These are phyloP conservation scores for Quaeritorhiza haematococci DNA, from an alignment of 371 early-diverging fungal species.

Conservation along the genomic window DNA sequence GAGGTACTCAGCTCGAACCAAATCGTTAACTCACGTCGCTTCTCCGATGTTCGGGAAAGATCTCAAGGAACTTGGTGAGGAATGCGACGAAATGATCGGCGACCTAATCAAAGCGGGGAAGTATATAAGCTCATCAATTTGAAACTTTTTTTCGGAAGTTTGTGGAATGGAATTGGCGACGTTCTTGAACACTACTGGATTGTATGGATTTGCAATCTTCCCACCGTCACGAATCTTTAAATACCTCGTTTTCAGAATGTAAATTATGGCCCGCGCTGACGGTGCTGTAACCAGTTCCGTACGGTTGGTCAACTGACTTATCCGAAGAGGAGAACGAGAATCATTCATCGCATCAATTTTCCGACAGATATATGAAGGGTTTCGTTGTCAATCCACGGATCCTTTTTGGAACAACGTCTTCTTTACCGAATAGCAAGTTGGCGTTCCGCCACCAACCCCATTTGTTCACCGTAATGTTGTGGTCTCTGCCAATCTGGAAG, in stretches of 20 bases:
- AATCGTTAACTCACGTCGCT: constrained; percentile 37
- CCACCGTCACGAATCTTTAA: neutral
- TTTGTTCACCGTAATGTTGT: constrained; percentile 39
- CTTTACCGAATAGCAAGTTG: constrained; percentile 64
- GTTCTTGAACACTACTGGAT: no score
- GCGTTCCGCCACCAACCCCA: constrained; percentile 72
- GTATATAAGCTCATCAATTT: no score
- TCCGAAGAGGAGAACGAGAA: neutral
- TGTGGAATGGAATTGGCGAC: no score
- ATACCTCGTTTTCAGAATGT: no score
- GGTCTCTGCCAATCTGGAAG: constrained; percentile 48
- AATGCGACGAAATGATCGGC: constrained; percentile 55
- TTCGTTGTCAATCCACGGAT: no score
- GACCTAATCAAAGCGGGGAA: constrained; percentile 31
- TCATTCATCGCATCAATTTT: neutral
- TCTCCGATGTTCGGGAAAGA: constrained; percentile 54
- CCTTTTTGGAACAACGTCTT: no score
- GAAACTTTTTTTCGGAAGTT: no score
- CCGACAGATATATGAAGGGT: no score
- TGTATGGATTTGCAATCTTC: neutral
- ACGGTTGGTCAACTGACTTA: constrained; percentile 75
- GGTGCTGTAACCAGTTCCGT: constrained; percentile 77
- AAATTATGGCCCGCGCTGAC: no score
- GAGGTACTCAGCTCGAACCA: neutral
- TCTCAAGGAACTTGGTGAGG: constrained; percentile 51